Evolutionary conservation across 768 basidiomycete genomes (phyloP).

Genomic region (Suillus spraguei): DNA sequence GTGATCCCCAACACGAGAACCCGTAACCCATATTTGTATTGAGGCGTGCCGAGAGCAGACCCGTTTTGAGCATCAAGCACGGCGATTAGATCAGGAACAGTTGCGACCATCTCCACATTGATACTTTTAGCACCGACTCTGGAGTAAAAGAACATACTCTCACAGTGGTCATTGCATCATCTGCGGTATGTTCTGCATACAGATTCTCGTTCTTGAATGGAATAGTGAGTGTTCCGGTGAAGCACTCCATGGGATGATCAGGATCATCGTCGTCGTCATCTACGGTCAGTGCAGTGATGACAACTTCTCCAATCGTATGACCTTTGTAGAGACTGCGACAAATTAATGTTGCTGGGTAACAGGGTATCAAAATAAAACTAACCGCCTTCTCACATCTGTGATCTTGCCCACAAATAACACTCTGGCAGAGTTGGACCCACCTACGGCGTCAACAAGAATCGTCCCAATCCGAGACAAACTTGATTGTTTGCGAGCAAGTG

Average conservation of each 20-base stretch:
- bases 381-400: constrained; percentile 46
- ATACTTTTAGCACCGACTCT: not conserved
- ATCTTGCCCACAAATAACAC: constrained; percentile 64
- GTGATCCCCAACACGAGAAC: constrained; percentile 52
- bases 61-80: constrained; percentile 67
- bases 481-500: constrained; percentile 50
- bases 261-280: constrained; percentile 33
- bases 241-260: constrained; percentile 21
- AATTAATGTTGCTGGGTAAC: not conserved
- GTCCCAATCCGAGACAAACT: constrained; percentile 40
- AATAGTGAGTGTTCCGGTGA: constrained; percentile 42
- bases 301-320: constrained; percentile 41
- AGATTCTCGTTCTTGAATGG: constrained; percentile 70
- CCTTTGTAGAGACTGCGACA: constrained; percentile 35
- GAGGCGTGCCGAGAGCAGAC: constrained; percentile 60
- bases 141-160: constrained; percentile 1
- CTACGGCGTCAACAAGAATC: constrained; percentile 39
- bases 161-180: constrained; percentile 30
- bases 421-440: constrained; percentile 36
- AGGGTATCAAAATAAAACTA: not conserved
- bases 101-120: constrained; percentile 45
- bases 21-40: constrained; percentile 62
- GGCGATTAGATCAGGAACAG: constrained; percentile 67
- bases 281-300: constrained; percentile 30
- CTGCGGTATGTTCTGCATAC: constrained; percentile 43